Evolutionary conservation across 176 grass and related monocot genomes (phyloP).

Genomic region (Musa acuminata): DNA sequence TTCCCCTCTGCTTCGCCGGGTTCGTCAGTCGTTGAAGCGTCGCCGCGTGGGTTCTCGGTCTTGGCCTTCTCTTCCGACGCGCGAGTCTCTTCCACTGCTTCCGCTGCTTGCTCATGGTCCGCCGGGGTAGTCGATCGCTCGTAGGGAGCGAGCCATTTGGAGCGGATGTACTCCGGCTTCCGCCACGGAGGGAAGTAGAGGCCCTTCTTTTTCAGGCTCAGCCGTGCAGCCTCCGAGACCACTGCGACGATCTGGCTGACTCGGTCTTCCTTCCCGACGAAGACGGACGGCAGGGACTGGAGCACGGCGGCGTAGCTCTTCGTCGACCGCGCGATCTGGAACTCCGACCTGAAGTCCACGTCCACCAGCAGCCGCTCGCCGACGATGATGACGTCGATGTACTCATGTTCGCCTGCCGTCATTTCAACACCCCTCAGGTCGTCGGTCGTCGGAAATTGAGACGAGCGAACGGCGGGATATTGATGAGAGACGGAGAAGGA

Average conservation of each 20-base stretch:
- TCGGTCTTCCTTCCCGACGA: slow-evolving; percentile 65
- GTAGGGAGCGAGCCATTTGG: slow-evolving; percentile 79
- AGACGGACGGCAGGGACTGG: slow-evolving; percentile 48
- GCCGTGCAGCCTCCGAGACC: slow-evolving; percentile 44
- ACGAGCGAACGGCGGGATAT: not conserved
- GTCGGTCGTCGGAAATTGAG: not conserved
- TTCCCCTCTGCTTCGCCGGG: no score
- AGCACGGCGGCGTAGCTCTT: slow-evolving; percentile 60
- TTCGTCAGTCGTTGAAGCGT: no score
- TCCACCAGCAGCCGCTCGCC: slow-evolving; percentile 74
- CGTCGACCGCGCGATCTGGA: slow-evolving; percentile 74
- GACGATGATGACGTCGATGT: slow-evolving; percentile 57
- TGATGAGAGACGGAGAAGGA: not conserved
- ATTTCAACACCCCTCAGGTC: not conserved
- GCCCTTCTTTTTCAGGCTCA: slow-evolving; percentile 73
- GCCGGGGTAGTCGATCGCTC: slow-evolving; percentile 19
- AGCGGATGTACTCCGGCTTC: slow-evolving; percentile 83
- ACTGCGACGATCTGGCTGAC: slow-evolving; percentile 57
- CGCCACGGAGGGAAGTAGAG: slow-evolving; percentile 76
- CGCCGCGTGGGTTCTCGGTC: no score
- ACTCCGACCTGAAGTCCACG: slow-evolving; percentile 61
- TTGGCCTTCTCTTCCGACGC: no score
- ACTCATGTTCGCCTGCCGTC: slow-evolving; percentile 51
- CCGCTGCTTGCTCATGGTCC: not conserved
- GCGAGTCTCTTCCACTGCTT: not conserved